Base-by-base conservation (phyloP, 768 basidiomycete species). In the Russula olivacea region DNA sequence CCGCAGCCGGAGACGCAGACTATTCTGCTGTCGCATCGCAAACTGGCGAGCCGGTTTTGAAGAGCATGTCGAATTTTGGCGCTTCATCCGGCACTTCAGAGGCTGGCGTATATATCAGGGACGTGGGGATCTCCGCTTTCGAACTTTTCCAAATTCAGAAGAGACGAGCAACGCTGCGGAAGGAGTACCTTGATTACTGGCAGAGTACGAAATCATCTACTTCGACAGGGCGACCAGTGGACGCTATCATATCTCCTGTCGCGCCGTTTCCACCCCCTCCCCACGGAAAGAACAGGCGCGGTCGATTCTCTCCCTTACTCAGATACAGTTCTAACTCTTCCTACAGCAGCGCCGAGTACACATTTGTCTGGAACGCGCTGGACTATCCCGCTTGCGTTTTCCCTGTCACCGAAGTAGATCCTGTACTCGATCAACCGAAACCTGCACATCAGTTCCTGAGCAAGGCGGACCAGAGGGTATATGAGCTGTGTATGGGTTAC, bases 101-200 rank as follows among this genome's bases (percentile, higher is more conserved):
- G n/a, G 21, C n/a, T 4, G 38, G 50, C 12, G 19, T 19, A 19
- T 66, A 61, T 41, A 28, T 63, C 21, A 41, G 43, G 9, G 28
- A 70, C 4, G 47, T 17, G 48, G 30, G 40, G 36, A 45, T 57
- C 28, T 63, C 65, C 15, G 55, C 53, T 15, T 74, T 57, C 55
- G 49, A 78, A 76, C 73, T 80, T 25, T 83, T 80, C 79, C 74
- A 80, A 64, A 72, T 82, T 21, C 79, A 80, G 63, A 72, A 72
- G 59, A 71, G 75, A 68, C 76, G 78, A 63, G 69, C 74, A 19
- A 67, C 69, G 7, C 71, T 79, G 45, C 75, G 79, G 62, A 78
- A 80, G 67, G 73, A 74, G 32, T 76, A 80, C 63, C 73, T 83
- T 34, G 79, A 80, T 64, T 74, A 79, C 48, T 82, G 80, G 81